Evolutionary conservation across 345 rosid genomes (phyloP), one percentile per base, ranked within the genome.

Genomic region (Eucalyptus leucophloia): DNA sequence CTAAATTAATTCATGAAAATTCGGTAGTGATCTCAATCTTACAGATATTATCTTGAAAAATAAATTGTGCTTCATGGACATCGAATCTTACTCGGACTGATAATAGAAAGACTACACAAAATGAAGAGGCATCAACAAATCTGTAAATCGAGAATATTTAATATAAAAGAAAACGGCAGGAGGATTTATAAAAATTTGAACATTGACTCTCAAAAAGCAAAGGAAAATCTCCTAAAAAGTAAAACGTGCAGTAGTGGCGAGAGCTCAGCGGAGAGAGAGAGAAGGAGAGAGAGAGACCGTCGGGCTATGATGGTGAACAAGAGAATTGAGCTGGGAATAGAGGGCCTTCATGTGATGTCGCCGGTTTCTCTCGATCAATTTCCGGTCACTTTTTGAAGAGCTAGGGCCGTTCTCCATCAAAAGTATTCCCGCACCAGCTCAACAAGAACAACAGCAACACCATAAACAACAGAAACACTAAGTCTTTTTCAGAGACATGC

Each of bases 241-340:
- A 72, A 72, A 72, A 37, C 45, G 45, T 37, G 26, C 15, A 37
- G 83, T 11, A 37, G 45, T 19, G 45, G 83, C 15, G 45, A 72
- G 83, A 72, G 45, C 83, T 72, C 45, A 37, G 83, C 28, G 15
- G 30, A 77, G 83, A 34, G 81, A 34, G 44, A 18, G 82, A 92
- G 87, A 93, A 40, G 21, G 96, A 86, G 88, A 58, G 58, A 58
- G 53, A 49, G 19, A 89, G 30, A 95, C 95, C 95, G 65, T 87
- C 69, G 95, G 89, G 89, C 45, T 87, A 21, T 89, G 91, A 87
- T 86, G 94, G 47, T 93, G 94, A 7, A 95, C 80, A 72, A 95
- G 94, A 86, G 95, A 93, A 69, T 89, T 87, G 89, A 95, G 97
- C 56, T 92, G 45, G 91, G 92, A 88, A 91, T 89, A 93, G 53